Evolutionary conservation across 352 stramenopile genomes (phyloP).

Genomic region (Peronosclerospora sorghi): DNA sequence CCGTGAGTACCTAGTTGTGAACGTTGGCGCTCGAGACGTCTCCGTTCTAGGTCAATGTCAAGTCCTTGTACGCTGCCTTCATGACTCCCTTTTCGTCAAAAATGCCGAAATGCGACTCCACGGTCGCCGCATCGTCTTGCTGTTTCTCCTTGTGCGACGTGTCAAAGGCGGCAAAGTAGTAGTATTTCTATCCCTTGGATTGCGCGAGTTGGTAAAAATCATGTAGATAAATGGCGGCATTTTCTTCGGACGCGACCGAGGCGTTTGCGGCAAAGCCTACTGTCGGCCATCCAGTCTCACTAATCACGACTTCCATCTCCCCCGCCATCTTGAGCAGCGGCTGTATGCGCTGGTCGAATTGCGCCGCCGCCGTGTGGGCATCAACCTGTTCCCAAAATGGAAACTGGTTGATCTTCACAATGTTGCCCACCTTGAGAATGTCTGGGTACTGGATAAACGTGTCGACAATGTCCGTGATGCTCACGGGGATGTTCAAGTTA

Average conservation of each 20-base stretch:
- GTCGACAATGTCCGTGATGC: constrained; percentile 78
- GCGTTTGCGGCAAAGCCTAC: constrained; percentile 48
- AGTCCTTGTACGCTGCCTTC: constrained; percentile 47
- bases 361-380: constrained; percentile 35
- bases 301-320: constrained; percentile 71
- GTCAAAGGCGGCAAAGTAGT: constrained; percentile 82
- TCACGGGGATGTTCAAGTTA: constrained; percentile 44
- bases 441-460: constrained; percentile 65
- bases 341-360: constrained; percentile 72
- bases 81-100: constrained; percentile 51
- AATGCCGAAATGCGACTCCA: constrained; percentile 73
- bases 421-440: constrained; percentile 60
- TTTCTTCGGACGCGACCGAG: constrained; percentile 42
- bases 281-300: constrained; percentile 72
- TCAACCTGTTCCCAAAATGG: constrained; percentile 74
- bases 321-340: constrained; percentile 48
- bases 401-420: constrained; percentile 81
- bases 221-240: constrained; percentile 55
- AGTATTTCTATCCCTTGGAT: constrained; percentile 70
- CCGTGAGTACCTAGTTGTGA: too few relatives aligned
- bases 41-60: constrained; percentile 39
- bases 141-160: constrained; percentile 67
- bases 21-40: constrained; percentile 4
- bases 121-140: constrained; percentile 29
- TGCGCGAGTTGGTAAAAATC: constrained; percentile 65